Evolutionary conservation across 305 asterid genomes (phyloP), one percentile per base, ranked within the genome.

Genomic region (Plantago rigida): DNA sequence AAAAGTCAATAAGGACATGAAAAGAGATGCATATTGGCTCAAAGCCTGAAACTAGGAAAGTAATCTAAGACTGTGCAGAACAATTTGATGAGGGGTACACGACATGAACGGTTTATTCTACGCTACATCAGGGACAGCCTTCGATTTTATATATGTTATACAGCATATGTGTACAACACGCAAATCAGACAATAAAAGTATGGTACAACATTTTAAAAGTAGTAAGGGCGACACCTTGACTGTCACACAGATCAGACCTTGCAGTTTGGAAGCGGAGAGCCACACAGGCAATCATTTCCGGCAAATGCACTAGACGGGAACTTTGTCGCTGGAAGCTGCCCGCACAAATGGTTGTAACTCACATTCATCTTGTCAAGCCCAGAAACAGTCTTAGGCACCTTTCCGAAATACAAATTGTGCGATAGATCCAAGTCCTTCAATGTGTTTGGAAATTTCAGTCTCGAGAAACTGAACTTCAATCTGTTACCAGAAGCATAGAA

Each of bases 211-310:
- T 31, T 31, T 6, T 36, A 36, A 6, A 36, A 36, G 10, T 36
- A 6, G 39, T 31, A 31, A 31, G 5, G 39, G 7, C 7, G 7
- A 31, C 39, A 31, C 39, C 39, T 31, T 0, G 39, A 4, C 39
- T 31, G 39, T 0, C 1, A 12, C 44, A 36, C 9, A 36, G 44
- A 7, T 36, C 44, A 36, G 44, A 36, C 44, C 22, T 77, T 89
- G 77, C 97, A 90, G 5, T 74, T 63, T 0, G 87, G 75, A 70
- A 90, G 63, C 9, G 97, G 97, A 41, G 87, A 47, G 13, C 96
- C 96, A 34, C 96, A 90, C 44, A 90, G 75, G 45, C 95, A 85
- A 55, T 73, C 81, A 56, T 90, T 90, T 49, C 95, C 94, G 10
- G 66, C 69, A 46, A 87, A 87, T 0, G 86, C 78, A 36, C 75